Conservation (phyloP, 768 basidiomycete genomes). For the Leccinum uliginosum region DNA sequence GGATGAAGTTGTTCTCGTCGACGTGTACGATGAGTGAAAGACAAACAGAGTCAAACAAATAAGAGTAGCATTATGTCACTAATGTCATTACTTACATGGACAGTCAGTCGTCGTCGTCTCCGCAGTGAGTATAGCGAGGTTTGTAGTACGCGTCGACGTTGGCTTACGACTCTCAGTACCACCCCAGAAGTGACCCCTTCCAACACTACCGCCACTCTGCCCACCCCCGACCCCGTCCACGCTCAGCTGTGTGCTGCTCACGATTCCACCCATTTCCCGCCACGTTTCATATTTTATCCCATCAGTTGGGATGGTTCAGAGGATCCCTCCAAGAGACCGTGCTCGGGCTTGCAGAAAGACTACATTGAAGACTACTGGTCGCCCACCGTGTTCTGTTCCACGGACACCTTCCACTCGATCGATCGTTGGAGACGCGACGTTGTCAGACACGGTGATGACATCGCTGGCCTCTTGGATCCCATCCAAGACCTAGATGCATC, state of each 20-base stretch:
- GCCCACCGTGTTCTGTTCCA: conserved; percentile 15
- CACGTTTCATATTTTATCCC: conserved; percentile 25
- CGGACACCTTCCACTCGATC: conserved; percentile 21
- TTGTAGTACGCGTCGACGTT: not conserved
- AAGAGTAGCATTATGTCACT: not conserved
- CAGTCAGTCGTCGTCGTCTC: not conserved
- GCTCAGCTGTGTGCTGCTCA: conserved; percentile 4
- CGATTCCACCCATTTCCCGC: conserved; percentile 6
- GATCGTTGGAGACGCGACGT: conserved; percentile 22
- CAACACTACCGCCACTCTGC: conserved; percentile 28
- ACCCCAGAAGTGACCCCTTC: conserved; percentile 14
- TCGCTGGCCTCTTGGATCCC: conserved; percentile 13
- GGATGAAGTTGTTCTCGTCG: conserved; percentile 14
- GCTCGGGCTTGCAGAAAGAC: not conserved
- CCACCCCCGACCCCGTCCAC: conserved; percentile 19
- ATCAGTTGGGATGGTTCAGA: conserved; percentile 23
- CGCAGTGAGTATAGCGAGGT: not conserved
- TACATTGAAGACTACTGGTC: conserved; percentile 32
- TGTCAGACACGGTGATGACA: conserved; percentile 1
- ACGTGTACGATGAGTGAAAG: conserved; percentile 21
- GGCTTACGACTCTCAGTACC: not conserved
- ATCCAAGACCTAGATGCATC: conserved; percentile 13
- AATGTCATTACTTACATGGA: not conserved
- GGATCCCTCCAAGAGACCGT: conserved; percentile 6
- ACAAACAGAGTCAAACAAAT: conserved; percentile 21